Evolutionary conservation across 2,329 filamentous ascomycete genomes (phyloP).

Genomic region (Clonostachys sp.): DNA sequence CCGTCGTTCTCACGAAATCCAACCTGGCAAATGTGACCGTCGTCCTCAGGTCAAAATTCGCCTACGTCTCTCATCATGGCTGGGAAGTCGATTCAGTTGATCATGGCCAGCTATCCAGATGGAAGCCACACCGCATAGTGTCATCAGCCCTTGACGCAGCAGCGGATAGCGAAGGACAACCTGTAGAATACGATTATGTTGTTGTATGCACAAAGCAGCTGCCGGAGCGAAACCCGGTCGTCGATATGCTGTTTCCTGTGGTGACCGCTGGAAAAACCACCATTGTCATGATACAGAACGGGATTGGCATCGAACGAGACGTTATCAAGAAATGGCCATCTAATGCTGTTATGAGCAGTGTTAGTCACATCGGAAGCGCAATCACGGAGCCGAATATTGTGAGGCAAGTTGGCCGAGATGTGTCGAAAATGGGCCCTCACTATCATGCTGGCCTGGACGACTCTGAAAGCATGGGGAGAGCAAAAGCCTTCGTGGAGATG

Average conservation of each 20-base stretch:
- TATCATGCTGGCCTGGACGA: slow-evolving; percentile 2
- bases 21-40: slow-evolving; percentile 44
- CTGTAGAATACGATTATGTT: not conserved
- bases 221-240: not conserved
- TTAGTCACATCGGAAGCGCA: not conserved
- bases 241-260: not conserved
- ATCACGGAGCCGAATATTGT: slow-evolving; percentile 1
- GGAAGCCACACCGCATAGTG: slow-evolving; percentile 2
- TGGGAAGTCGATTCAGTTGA: slow-evolving; percentile 51
- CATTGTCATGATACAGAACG: slow-evolving; percentile 1
- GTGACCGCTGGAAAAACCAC: not conserved
- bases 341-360: not conserved
- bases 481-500: slow-evolving; percentile 3
- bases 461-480: slow-evolving; percentile 2
- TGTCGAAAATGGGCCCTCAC: slow-evolving; percentile 3
- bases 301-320: not conserved
- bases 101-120: slow-evolving; percentile 1
- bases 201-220: slow-evolving; percentile 1
- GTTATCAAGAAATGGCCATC: not conserved
- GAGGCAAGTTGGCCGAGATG: not conserved
- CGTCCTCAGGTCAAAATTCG: slow-evolving; percentile 53
- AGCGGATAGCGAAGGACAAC: not conserved
- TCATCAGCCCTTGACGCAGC: not conserved
- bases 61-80: slow-evolving; percentile 36
- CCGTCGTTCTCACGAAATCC: slow-evolving; percentile 46